Conservation (phyloP, 75 land plant genomes). For the Selaginella moellendorffii region DNA sequence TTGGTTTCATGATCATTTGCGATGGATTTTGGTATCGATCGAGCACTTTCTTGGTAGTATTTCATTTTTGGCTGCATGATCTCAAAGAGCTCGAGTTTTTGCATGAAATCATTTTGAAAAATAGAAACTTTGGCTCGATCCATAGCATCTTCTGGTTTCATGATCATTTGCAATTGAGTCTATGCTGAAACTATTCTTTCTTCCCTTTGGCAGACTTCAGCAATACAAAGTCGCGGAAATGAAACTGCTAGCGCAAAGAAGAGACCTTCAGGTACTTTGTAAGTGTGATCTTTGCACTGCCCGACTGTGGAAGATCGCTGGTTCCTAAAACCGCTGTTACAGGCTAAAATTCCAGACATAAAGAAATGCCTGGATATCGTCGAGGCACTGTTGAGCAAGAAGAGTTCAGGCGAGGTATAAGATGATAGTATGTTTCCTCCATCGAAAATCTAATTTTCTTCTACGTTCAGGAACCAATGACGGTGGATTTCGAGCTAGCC, state of each 20-base stretch:
- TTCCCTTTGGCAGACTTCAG: slow-evolving; percentile 51
- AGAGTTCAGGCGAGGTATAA: slow-evolving; percentile 71
- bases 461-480: slow-evolving; percentile 33
- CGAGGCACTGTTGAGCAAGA: slow-evolving; percentile 60
- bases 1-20: too few relatives aligned
- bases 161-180: too few relatives aligned
- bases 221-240: slow-evolving; percentile 95
- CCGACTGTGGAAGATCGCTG: background rate
- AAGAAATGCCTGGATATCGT: slow-evolving; percentile 89
- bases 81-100: too few relatives aligned
- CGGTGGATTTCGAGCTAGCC: slow-evolving; percentile 88
- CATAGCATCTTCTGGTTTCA: too few relatives aligned
- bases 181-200: background rate
- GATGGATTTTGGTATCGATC: too few relatives aligned
- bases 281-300: slow-evolving; percentile 6
- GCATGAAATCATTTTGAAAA: too few relatives aligned
- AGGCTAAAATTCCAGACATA: slow-evolving; percentile 95
- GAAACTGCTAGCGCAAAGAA: slow-evolving; percentile 97
- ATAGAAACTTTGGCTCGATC: too few relatives aligned
- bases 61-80: too few relatives aligned
- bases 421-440: background rate
- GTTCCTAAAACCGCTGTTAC: slow-evolving; percentile 1
- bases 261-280: slow-evolving; percentile 74
- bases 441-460: background rate
- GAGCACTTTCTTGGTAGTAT: too few relatives aligned